Evolutionary conservation across 768 basidiomycete species (phyloP), one percentile per base, ranked within the genome.

Genomic region (Termitomyces sp.): DNA sequence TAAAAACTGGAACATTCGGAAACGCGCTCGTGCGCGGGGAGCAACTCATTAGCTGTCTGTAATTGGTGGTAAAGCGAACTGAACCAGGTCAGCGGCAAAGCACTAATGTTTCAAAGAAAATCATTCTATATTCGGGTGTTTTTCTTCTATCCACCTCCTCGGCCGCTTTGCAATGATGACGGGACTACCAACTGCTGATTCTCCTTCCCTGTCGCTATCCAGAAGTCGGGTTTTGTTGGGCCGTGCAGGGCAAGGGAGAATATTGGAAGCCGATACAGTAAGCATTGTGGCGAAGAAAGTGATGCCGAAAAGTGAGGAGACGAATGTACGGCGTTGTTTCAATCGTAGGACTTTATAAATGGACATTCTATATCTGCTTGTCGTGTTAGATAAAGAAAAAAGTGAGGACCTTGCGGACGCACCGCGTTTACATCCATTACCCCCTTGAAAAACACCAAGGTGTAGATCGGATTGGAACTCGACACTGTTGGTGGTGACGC

Each of bases 141-240:
- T 87, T 70, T 93, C 91, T 70, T 91, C 86, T 66, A 93, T 91
- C 91, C 91, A 93, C 59, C 88, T 78, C 62, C 82, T 78, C 12
- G 87, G 85, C 49, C 79, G 73, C 71, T 83, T 89, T 60, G 70
- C 66, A 13, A 85, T 80, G 20, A 77, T 77, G 25, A 85, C 78
- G 32, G 76, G 74, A 32, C 69, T 61, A 50, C 63, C 65, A 40
- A 64, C 53, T 56, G 60, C 60, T 43, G 61, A 43, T 18, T 60
- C 48, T 35, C 59, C 62, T 46, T 64, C 66, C 52, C 61, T 62
- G 25, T 75, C 76, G 44, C 72, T 74, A 61, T 91, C 89, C 41
- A 84, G 76, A 59, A 80, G 85, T 25, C 86, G 81, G 52, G 63
- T 73, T 61, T 81, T 79, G 56, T 80, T 72, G 40, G 76, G 72